Evolutionary conservation across 2,329 filamentous ascomycete genomes (phyloP), one percentile per base, ranked within the genome.

Genomic region (Xylaria sp.): DNA sequence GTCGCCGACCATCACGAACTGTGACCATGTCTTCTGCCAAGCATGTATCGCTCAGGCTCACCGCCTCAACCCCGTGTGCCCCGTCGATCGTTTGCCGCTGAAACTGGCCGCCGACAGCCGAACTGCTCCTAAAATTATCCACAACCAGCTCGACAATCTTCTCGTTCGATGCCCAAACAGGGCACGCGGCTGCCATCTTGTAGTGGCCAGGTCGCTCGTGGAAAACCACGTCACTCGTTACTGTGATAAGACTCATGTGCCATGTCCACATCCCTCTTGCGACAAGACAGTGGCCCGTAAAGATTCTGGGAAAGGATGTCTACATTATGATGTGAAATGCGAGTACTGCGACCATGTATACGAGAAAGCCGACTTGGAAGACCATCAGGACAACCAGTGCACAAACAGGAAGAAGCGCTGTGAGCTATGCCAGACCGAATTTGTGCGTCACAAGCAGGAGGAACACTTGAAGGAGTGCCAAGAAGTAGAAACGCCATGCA

Each of bases 21-120:
- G 89, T 78, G 87, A 90, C 67, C 89, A 91, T 76, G 89, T 88
- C 13, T 91, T 91, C 76, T 91, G 89, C 74, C 84, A 85, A 61
- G 81, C 82, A 4, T 91, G 89, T 75, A 81, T 91, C 31, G 74
- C 79, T 54, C 80, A 83, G 69, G 81, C 84, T 8, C 80, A 84
- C 63, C 77, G 80, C 61, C 76, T 82, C 41, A 83, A 81, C 61
- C 76, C 81, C 65, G 79, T 82, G 41, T 91, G 89, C 67, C 89
- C 89, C 2, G 85, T 90, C 65, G 89, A 90, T 76, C 84, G 89
- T n/a, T 82, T 78, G 37, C 77, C 77, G 13, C 74, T 80, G 10
- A 79, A 82, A 67, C 77, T 80, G 23, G 73, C 73, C 20, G 76
- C 76, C 67, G 76, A 78, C 37, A 78, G 77, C 5, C 74, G 76